phyloP scores from a whole-genome alignment of 2,329 filamentous ascomycete genomes.

The Phyllosticta citrichinensis region DNA sequence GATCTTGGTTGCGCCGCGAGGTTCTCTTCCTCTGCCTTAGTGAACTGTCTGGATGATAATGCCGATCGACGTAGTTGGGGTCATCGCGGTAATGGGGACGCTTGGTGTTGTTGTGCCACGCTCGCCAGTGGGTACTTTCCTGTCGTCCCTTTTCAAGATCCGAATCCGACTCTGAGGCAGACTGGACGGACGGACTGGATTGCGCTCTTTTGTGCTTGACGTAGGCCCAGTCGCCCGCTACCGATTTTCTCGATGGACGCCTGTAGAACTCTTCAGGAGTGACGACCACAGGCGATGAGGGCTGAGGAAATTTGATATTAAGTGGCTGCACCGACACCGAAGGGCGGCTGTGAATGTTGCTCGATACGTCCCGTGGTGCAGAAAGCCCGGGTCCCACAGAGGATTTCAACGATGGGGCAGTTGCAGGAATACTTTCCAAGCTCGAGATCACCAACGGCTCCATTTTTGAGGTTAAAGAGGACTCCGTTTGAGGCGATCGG shows the following conservation, averaged over 20 bases:
- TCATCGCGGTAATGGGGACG: not conserved
- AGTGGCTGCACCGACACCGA: not conserved
- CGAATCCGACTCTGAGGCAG: not conserved
- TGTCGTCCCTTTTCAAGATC: slow-evolving; percentile 2
- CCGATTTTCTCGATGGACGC: slow-evolving; percentile 12
- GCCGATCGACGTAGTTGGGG: not conserved
- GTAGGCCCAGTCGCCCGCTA: slow-evolving; percentile 23
- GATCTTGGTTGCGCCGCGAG: not conserved
- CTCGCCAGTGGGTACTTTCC: slow-evolving; percentile 4
- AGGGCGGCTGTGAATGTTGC: not conserved
- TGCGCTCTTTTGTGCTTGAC: not conserved
- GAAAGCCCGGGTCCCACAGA: not conserved
- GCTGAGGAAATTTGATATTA: not conserved
- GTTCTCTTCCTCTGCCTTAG: not conserved
- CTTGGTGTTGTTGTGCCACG: slow-evolving; percentile 3
- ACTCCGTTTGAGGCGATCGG: slow-evolving; percentile 24
- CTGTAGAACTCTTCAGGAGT: slow-evolving; percentile 5
- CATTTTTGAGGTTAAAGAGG: slow-evolving; percentile 10
- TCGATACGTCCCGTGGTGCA: not conserved
- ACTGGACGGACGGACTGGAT: not conserved
- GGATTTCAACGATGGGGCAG: not conserved
- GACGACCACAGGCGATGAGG: slow-evolving; percentile 1
- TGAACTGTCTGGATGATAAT: not conserved
- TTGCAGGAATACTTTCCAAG: not conserved
- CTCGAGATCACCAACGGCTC: slow-evolving; percentile 11